A percentile compares a stretch with the other conserved stretches of the same genome.
phyloP scores from a whole-genome alignment of 2,329 filamentous ascomycete species.

The Epicoccum nigrum region DNA sequence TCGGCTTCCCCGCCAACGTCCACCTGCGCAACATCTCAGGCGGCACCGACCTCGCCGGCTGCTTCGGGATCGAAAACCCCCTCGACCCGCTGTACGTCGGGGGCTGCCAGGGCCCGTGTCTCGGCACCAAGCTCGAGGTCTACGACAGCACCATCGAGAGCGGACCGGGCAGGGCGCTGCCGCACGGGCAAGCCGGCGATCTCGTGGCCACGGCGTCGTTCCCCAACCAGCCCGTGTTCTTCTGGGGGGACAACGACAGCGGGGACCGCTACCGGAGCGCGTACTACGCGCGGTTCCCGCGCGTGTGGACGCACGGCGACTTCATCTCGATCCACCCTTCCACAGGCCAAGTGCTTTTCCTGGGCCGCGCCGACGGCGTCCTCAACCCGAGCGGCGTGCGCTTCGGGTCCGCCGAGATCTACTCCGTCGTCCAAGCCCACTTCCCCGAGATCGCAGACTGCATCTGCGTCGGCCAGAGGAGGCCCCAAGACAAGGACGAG shows the following conservation, averaged over 20 bases:
- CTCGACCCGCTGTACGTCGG: slow-evolving; percentile 69
- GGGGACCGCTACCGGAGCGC: slow-evolving; percentile 54
- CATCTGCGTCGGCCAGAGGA: slow-evolving; percentile 79
- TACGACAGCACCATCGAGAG: slow-evolving; percentile 63
- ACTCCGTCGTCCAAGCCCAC: slow-evolving; percentile 70
- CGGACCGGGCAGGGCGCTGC: slow-evolving; percentile 58
- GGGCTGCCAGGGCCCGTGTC: slow-evolving; percentile 60
- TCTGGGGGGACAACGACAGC: slow-evolving; percentile 52
- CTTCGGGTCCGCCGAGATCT: slow-evolving; percentile 82
- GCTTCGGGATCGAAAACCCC: slow-evolving; percentile 68
- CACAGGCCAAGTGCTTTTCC: slow-evolving; percentile 69
- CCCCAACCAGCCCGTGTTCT: slow-evolving; percentile 71
- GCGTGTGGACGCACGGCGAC: slow-evolving; percentile 84
- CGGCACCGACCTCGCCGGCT: slow-evolving; percentile 76
- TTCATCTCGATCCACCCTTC: slow-evolving; percentile 73
- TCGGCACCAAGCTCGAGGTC: slow-evolving; percentile 62
- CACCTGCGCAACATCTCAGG: slow-evolving; percentile 78
- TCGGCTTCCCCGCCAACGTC: slow-evolving; percentile 69
- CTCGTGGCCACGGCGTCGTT: slow-evolving; percentile 74
- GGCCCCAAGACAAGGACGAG: slow-evolving; percentile 65
- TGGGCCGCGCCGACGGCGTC: slow-evolving; percentile 77
- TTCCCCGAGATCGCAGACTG: slow-evolving; percentile 72
- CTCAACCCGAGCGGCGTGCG: slow-evolving; percentile 79
- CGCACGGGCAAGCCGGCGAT: slow-evolving; percentile 73
- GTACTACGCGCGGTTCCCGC: slow-evolving; percentile 55